phyloP scores from a whole-genome alignment of 192 early-diverging fungal species.

The Chytriomyces confervae region DNA sequence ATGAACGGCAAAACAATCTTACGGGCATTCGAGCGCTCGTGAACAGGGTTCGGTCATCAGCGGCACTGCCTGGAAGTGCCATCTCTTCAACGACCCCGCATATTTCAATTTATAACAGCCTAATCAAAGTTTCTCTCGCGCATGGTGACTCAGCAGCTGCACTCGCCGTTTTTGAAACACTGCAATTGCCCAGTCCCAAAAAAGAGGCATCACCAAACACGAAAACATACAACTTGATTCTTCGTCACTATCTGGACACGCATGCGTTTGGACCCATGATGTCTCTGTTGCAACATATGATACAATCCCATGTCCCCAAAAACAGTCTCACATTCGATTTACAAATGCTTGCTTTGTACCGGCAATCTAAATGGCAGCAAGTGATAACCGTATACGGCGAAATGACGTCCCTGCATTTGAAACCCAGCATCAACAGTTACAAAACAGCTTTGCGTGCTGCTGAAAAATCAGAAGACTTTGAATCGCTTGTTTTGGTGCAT shows the following conservation, averaged over 20 bases:
- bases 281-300: background rate
- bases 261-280: background rate
- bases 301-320: background rate
- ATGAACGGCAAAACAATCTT: background rate
- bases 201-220: background rate
- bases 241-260: conserved; percentile 6
- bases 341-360: background rate
- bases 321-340: background rate
- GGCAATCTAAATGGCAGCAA: background rate
- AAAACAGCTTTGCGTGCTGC: background rate
- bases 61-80: background rate
- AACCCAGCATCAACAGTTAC: background rate
- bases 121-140: background rate
- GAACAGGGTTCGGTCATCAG: background rate
- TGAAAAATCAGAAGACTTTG: background rate
- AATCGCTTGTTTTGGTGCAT: background rate
- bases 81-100: background rate
- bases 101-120: background rate
- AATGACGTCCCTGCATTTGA: background rate
- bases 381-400: background rate
- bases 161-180: background rate
- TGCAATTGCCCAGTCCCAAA: background rate
- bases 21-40: background rate
- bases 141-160: background rate
- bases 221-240: background rate